A percentile compares a stretch with the other conserved stretches of the same genome.
These are phyloP conservation scores for Glycine soja DNA, from an alignment of 306 rosid genomes.

Conservation along the genomic window DNA sequence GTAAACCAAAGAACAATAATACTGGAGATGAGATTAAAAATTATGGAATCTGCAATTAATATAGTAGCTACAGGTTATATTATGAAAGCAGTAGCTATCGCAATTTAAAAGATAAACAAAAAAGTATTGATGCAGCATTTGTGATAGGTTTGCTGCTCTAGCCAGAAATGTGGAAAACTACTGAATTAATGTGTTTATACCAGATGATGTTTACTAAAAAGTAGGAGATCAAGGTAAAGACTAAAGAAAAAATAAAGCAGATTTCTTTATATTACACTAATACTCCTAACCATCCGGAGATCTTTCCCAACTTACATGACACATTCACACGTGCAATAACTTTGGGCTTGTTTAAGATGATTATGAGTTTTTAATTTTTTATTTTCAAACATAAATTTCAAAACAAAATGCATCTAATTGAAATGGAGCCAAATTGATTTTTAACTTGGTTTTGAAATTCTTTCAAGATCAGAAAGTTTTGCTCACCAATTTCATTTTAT, in stretches of 20 bases:
- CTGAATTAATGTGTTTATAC: not conserved
- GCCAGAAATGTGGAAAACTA: not conserved
- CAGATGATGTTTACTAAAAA: not conserved
- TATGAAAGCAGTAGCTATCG: not conserved
- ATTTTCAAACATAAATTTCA: not conserved
- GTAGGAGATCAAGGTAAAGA: not conserved
- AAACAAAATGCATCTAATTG: not conserved
- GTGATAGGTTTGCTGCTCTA: not conserved
- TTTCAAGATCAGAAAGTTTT: not conserved
- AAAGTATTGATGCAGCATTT: not conserved
- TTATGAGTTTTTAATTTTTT: not conserved
- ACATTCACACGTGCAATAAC: not conserved
- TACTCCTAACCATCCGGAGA: not conserved
- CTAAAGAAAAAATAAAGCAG: not conserved
- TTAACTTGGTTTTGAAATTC: not conserved
- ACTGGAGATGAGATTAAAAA: constrained; percentile 16
- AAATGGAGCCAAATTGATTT: not conserved
- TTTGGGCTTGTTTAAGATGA: not conserved
- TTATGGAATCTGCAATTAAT: constrained; percentile 12
- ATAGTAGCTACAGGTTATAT: constrained; percentile 18
- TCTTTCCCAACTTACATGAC: not conserved
- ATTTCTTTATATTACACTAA: not conserved
- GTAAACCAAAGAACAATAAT: constrained; percentile 48
- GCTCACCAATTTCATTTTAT: not conserved
- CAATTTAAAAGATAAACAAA: constrained; percentile 17